phyloP scores from a whole-genome alignment of 1,139 yeast species.

The Meyerozyma smithsonii region DNA sequence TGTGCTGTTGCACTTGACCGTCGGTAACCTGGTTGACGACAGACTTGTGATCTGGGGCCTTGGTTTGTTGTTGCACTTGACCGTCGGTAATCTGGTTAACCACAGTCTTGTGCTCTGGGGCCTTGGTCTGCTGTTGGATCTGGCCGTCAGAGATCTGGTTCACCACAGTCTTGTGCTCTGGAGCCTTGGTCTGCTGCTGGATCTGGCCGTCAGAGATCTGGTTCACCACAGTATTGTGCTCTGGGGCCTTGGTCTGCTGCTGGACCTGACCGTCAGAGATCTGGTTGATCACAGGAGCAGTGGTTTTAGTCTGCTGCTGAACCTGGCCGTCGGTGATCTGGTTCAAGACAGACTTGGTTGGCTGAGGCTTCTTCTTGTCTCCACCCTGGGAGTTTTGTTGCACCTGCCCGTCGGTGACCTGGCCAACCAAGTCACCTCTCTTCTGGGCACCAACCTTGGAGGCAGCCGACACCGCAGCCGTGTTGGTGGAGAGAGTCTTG shows the following conservation, averaged over 20 bases:
- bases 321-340: conserved; percentile 21
- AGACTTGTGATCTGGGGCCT: conserved; percentile 33
- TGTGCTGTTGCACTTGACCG: conserved; percentile 32
- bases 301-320: conserved; percentile 10
- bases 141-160: conserved; percentile 8
- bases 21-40: conserved; percentile 30
- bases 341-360: conserved; percentile 4
- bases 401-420: conserved; percentile 46
- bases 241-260: conserved; percentile 24
- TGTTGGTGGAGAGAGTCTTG: conserved; percentile 12
- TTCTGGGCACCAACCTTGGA: conserved; percentile 15
- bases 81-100: conserved; percentile 8
- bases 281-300: conserved; percentile 12
- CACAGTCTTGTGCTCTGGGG: conserved; percentile 4
- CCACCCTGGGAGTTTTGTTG: conserved; percentile 35
- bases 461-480: conserved; percentile 10
- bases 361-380: conserved; percentile 13
- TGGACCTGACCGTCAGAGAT: conserved; percentile 51
- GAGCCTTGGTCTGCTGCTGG: conserved; percentile 8
- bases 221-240: conserved; percentile 22
- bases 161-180: background rate
- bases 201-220: conserved; percentile 16
- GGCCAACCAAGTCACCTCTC: conserved; percentile 13
- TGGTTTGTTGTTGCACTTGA: conserved; percentile 12
- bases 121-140: conserved; percentile 6